Evolutionary conservation across 495 filamentous ascomycete species (phyloP).

Genomic region (Glonium stellatum): DNA sequence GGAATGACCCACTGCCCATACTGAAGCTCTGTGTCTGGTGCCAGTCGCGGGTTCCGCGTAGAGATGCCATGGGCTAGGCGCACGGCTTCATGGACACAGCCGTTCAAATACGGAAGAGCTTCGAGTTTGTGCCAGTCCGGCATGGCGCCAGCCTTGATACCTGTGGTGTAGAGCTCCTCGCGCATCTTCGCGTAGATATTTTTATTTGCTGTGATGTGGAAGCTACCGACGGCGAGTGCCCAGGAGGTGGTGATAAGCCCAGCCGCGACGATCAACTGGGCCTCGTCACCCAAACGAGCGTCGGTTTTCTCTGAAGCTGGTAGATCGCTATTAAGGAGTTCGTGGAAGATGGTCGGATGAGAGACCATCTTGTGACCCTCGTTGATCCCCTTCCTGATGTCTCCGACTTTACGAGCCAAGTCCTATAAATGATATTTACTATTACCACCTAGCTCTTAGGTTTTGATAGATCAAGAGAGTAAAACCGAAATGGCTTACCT

Average conservation of each 20-base stretch:
- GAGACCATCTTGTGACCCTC: background rate
- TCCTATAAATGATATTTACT: background rate
- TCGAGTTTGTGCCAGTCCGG: slow-evolving; percentile 10
- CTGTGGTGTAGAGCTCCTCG: background rate
- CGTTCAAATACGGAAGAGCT: slow-evolving; percentile 5
- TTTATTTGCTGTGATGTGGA: slow-evolving; percentile 4
- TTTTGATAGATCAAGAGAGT: background rate
- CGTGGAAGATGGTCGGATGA: slow-evolving; percentile 9
- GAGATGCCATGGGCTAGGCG: slow-evolving; percentile 9
- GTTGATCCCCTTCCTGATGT: background rate
- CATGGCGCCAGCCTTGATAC: background rate
- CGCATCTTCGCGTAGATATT: background rate
- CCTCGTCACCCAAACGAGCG: slow-evolving; percentile 34
- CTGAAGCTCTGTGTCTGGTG: background rate
- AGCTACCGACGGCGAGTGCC: slow-evolving; percentile 2
- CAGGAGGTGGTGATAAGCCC: slow-evolving; percentile 14
- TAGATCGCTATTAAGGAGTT: slow-evolving; percentile 1
- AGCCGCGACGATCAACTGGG: slow-evolving; percentile 29
- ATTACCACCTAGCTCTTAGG: background rate
- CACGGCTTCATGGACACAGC: background rate
- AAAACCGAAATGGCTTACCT: background rate
- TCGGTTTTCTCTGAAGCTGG: slow-evolving; percentile 23
- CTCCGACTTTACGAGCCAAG: background rate
- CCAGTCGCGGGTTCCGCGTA: background rate
- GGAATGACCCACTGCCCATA: slow-evolving; percentile 12